Evolutionary conservation across 1,139 yeast species (phyloP), one percentile per base, ranked within the genome.

Genomic region (Diutina scorzettiae): DNA sequence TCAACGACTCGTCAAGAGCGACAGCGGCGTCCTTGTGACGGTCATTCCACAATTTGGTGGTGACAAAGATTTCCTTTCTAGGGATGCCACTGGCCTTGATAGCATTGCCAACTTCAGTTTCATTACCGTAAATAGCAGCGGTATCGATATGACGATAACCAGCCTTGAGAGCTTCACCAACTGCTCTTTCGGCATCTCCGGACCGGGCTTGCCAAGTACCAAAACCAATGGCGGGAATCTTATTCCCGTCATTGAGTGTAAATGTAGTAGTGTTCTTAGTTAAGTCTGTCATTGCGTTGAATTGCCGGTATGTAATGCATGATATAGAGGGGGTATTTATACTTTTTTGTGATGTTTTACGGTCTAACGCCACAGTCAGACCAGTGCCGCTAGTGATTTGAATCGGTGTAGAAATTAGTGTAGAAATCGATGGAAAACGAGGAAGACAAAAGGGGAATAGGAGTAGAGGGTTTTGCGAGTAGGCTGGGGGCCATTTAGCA

Each of bases 101-200:
- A 0, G 79, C 84, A 36, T 63, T 56, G 11, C 79, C 80, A 24
- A 75, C 78, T 49, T 71, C 74, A n/a, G 47, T 50, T 52, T 78
- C 83, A 51, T 78, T 78, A 3, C 64, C 69, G 52, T 78, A 78
- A 46, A 69, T 53, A 3, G 63, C 67, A 3, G 85, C 86, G 14
- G 81, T 72, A 53, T 79, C 85, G 46, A 79, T 69, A 52, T 73
- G 77, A 36, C 67, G 39, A 54, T 73, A 76, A 0, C 82, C 82
- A 9, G 53, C 58, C 43, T 64, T 56, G 43, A 51, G 46, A 12
- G 56, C 56, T n/a, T 43, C 33, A 20, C 43, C 32, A 42, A 71
- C 62, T 1, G 78, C 79, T 33, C 65, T 63, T 16, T 53, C 66
- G 2, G 72, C 73, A 7, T 73, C 60, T 2, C 58, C 51, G 40